Base-by-base conservation (phyloP, 2,329 filamentous ascomycete species). In the Fusarium sp. region DNA sequence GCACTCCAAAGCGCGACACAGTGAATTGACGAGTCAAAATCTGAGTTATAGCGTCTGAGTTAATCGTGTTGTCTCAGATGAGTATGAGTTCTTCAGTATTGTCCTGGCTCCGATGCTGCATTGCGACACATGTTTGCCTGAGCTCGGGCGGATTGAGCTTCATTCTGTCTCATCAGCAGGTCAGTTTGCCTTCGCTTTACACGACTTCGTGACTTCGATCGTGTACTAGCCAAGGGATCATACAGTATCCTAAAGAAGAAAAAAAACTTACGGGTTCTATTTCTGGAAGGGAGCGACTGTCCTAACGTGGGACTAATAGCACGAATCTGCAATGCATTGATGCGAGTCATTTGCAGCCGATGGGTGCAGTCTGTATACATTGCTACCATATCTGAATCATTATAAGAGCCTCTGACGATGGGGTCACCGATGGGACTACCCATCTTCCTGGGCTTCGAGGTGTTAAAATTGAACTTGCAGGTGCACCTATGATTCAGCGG, bases 1-100 rank as follows among this genome's bases (percentile, higher is more conserved):
- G 3, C 21, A 7, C 21, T 12, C 15, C 15, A 31, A 31, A 48
- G 7, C 21, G 19, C 15, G 10, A 9, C 27, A 16, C 10, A 18
- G 21, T 21, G 7, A n/a, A 12, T 18, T 7, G 7, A 7, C 14
- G 8, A 19, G 11, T 23, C 12, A 0, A 18, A 16, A 1, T 6
- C 12, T 52, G 19, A 3, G 5, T 6, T 9, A 11, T 0, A 37
- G 18, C 12, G 18, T 21, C n/a, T 21, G 1, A 3, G 23, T 25
- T 6, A 4, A 5, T 16, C 5, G 0, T 21, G 2, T 27, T 21
- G 10, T 9, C 12, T 11, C n/a, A n/a, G n/a, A n/a, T 3, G 7
- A 21, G n/a, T n/a, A 9, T 16, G 8, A 23, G 16, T 25, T 25
- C 9, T 11, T 3, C 4, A 12, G n/a, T 21, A 3, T n/a, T 12